Base-by-base conservation (phyloP, 2,329 filamentous ascomycete genomes). In the Pezicula rhizophila region DNA sequence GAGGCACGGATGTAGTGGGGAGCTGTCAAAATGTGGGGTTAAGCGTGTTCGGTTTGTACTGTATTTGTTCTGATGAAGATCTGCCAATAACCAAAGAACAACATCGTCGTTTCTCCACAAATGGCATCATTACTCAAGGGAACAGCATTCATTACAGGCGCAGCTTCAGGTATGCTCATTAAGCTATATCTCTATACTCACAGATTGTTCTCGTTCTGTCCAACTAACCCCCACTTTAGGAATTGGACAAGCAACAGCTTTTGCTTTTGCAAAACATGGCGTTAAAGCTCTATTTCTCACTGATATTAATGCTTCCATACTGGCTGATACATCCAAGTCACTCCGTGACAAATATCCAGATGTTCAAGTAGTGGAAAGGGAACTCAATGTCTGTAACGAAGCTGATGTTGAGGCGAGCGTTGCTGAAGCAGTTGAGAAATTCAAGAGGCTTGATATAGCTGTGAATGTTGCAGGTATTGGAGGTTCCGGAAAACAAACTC, bases 391-490 rank as follows among this genome's bases (percentile, higher is more conserved):
- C 5, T 63, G 68, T 12, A 62, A 71, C 34, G 65, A 70, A 42
- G 57, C 52, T 1, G 66, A 70, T 15, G 69, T 80, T 6, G 66
- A 71, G n/a, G 53, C 63, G 3, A 70, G 67, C 17, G 61, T 81
- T 7, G 61, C 64, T 2, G 58, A 67, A 42, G 67, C 68, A 0
- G 70, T 70, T 2, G 58, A 64, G 12, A 59, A 65, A 42, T 80
- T 80, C 58, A 76, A 76, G 8, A 66, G 77, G 3, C 64, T 82
- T 38, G 78, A 82, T 54, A 68, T 78, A 33, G 76, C 75, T 0
- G 68, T 80, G 44, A 80, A 81, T 57, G 75, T 76, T 38, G 78
- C 78, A 1, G 78, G 77, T 2, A 70, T 80, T 23, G 64, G 64
- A 6, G 75, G 74, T 1, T 56, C 58, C 1, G 62, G 68, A 25